Conservation (phyloP, 805 yeast species). For the Candida qinlingensis region DNA sequence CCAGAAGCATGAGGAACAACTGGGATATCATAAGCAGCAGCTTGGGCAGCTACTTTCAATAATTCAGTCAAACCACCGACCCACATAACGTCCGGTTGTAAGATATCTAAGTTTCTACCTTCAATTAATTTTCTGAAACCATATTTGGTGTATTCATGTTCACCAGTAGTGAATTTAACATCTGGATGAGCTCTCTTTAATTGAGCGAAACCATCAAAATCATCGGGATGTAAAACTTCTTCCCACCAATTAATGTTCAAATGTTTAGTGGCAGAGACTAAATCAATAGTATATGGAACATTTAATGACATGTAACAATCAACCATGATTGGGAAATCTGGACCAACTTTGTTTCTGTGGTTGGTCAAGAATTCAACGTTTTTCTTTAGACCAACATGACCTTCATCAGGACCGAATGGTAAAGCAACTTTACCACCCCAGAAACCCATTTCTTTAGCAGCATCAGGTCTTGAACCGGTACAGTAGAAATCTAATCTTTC, state of each 20-base stretch:
- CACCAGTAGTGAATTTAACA: constrained; percentile 47
- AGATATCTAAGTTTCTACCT: constrained; percentile 41
- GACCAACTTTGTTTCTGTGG: constrained; percentile 43
- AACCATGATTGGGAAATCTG: constrained; percentile 48
- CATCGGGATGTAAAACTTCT: constrained; percentile 48
- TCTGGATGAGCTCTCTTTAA: constrained; percentile 43
- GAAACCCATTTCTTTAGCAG: constrained; percentile 46
- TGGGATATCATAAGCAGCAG: constrained; percentile 48
- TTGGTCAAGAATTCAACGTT: constrained; percentile 40
- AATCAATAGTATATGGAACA: constrained; percentile 42
- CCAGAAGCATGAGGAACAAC: constrained; percentile 53
- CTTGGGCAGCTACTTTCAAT: constrained; percentile 41
- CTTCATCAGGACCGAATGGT: constrained; percentile 47
- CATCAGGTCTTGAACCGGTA: constrained; percentile 42
- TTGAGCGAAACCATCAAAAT: constrained; percentile 41
- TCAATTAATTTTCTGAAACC: constrained; percentile 47
- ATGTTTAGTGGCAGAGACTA: constrained; percentile 38
- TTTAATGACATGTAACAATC: constrained; percentile 49
- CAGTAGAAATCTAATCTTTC: constrained; percentile 43
- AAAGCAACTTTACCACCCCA: constrained; percentile 51
- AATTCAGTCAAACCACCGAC: constrained; percentile 48
- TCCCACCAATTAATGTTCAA: constrained; percentile 49
- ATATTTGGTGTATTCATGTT: constrained; percentile 46
- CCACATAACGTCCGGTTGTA: constrained; percentile 53
- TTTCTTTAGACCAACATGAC: constrained; percentile 39